Evolutionary conservation across 2,329 filamentous ascomycete genomes (phyloP).

Genomic region (Phoma herbarum): DNA sequence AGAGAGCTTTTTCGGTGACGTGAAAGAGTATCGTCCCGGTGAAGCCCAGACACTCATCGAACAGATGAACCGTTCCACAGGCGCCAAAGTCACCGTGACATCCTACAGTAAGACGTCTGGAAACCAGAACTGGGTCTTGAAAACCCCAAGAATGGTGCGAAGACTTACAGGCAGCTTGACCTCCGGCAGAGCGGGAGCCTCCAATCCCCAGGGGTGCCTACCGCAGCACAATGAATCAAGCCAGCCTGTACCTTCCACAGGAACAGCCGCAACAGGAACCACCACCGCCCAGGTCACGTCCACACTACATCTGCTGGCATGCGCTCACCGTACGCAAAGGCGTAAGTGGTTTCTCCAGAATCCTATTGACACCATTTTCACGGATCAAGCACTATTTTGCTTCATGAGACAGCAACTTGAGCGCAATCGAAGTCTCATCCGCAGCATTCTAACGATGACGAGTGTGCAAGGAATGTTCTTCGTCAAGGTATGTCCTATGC

Average conservation of each 20-base stretch:
- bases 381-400: slow-evolving; percentile 29
- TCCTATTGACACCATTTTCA: slow-evolving; percentile 23
- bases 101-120: background rate
- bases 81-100: slow-evolving; percentile 8
- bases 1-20: slow-evolving; percentile 26
- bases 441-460: slow-evolving; percentile 23
- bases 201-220: slow-evolving; percentile 7
- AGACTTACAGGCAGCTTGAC: background rate
- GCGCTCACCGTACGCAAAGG: slow-evolving; percentile 25
- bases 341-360: slow-evolving; percentile 33
- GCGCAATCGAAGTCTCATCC: slow-evolving; percentile 20
- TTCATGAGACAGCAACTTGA: slow-evolving; percentile 29
- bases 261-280: background rate
- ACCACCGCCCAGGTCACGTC: background rate
- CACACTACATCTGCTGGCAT: slow-evolving; percentile 30
- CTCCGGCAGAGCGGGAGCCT: slow-evolving; percentile 1
- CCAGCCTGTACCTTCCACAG: background rate
- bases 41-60: slow-evolving; percentile 21
- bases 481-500: slow-evolving; percentile 15
- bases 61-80: slow-evolving; percentile 19
- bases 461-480: slow-evolving; percentile 33
- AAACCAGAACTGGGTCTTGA: slow-evolving; percentile 21
- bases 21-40: slow-evolving; percentile 20
- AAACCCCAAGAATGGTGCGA: background rate
- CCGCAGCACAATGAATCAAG: background rate